Percentiles rank a stretch among this genome's conserved stretches.
Conservation (phyloP, 140 eudicot genomes). For the Bidens hawaiensis region DNA sequence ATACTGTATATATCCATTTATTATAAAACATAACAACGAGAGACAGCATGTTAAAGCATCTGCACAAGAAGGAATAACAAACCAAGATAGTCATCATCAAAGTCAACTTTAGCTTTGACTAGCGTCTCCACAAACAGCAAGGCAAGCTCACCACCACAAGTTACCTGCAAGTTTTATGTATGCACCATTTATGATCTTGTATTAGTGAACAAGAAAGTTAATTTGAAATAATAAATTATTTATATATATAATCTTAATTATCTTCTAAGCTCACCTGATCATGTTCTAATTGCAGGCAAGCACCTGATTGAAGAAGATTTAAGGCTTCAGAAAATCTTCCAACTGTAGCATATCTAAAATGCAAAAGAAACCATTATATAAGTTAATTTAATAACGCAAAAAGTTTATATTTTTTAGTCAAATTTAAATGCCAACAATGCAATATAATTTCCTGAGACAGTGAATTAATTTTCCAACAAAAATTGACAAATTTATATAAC, state of each 20-base stretch:
- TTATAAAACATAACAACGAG: not conserved
- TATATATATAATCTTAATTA: not conserved
- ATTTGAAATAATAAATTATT: not conserved
- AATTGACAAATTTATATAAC: not conserved
- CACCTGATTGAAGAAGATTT: slow-evolving; percentile 81
- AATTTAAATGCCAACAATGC: slow-evolving; percentile 1
- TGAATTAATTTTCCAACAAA: not conserved
- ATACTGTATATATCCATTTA: not conserved
- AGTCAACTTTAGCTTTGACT: slow-evolving; percentile 71
- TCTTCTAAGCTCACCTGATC: slow-evolving; percentile 48
- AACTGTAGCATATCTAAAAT: slow-evolving; percentile 55
- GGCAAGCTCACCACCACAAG: slow-evolving; percentile 96
- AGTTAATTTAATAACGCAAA: too few relatives aligned
- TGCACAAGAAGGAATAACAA: slow-evolving; percentile 30
- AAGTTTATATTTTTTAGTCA: slow-evolving; percentile 36
- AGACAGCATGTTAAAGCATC: not conserved
- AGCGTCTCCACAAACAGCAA: slow-evolving; percentile 73
- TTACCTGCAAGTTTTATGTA: slow-evolving; percentile 45
- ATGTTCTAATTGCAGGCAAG: slow-evolving; percentile 74
- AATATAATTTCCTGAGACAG: not conserved
- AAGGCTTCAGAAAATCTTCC: slow-evolving; percentile 78
- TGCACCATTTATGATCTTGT: slow-evolving; percentile 2
- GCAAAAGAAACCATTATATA: slow-evolving; percentile 7
- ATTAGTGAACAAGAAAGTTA: not conserved
- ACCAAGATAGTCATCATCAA: slow-evolving; percentile 64